Conservation (phyloP, 768 basidiomycete species). For the Mycena galericulata region DNA sequence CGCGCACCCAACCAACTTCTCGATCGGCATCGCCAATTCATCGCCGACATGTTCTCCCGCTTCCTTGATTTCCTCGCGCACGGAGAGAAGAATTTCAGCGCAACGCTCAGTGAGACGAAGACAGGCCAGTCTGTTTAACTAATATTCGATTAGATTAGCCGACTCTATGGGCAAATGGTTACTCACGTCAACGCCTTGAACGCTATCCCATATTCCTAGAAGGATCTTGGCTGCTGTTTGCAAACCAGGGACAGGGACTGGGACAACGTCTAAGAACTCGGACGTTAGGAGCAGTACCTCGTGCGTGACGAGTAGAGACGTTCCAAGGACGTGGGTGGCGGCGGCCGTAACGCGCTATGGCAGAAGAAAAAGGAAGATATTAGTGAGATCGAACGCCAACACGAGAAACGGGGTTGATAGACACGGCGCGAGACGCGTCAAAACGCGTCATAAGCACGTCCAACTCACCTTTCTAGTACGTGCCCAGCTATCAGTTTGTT, state of each 20-base stretch:
- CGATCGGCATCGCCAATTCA: slow-evolving; percentile 59
- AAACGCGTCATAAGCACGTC: slow-evolving; percentile 14
- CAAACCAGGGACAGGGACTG: slow-evolving; percentile 57
- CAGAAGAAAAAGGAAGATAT: not conserved
- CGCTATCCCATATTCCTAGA: slow-evolving; percentile 65
- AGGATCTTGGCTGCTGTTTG: slow-evolving; percentile 60
- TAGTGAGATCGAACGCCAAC: not conserved
- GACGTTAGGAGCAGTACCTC: slow-evolving; percentile 49
- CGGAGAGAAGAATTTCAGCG: slow-evolving; percentile 66
- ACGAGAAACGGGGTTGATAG: not conserved
- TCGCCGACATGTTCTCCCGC: slow-evolving; percentile 56
- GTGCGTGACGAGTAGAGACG: slow-evolving; percentile 49
- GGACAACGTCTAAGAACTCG: slow-evolving; percentile 60
- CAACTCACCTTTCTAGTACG: slow-evolving; percentile 32
- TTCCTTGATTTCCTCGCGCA: slow-evolving; percentile 63
- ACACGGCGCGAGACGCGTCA: not conserved
- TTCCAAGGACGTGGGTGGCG: slow-evolving; percentile 49
- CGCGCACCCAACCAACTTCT: slow-evolving; percentile 57
- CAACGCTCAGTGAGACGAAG: slow-evolving; percentile 72
- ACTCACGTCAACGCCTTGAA: slow-evolving; percentile 67
- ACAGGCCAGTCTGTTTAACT: slow-evolving; percentile 70
- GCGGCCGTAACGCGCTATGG: slow-evolving; percentile 48
- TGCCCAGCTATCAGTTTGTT: slow-evolving; percentile 39
- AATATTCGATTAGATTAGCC: not conserved
- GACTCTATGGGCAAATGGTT: not conserved